Percentiles rank a stretch among this genome's conserved stretches.
Evolutionary conservation across 108 stramenopile species (phyloP).

Genomic region (Skeletonema tropicum): DNA sequence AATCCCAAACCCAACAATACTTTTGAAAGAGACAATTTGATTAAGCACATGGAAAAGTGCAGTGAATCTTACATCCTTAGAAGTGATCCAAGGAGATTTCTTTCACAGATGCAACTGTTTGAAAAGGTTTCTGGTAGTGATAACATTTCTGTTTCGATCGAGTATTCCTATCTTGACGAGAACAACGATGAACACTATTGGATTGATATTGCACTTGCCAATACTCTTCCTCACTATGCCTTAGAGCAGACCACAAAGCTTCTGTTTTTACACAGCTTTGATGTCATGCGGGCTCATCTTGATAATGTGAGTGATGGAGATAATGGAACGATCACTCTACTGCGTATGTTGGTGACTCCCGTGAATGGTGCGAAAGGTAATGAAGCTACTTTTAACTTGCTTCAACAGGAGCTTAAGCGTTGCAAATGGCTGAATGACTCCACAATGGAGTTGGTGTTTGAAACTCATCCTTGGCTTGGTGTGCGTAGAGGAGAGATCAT

Average conservation of each 20-base stretch:
- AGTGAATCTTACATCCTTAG: slow-evolving; percentile 65
- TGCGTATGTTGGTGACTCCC: slow-evolving; percentile 83
- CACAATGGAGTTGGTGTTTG: slow-evolving; percentile 90
- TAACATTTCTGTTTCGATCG: slow-evolving; percentile 80
- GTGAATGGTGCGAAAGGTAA: slow-evolving; percentile 37
- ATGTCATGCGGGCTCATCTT: slow-evolving; percentile 89
- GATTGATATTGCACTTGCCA: slow-evolving; percentile 93
- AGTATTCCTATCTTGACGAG: slow-evolving; percentile 57
- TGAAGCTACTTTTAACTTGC: slow-evolving; percentile 58
- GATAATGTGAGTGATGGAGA: slow-evolving; percentile 92
- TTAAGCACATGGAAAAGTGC: slow-evolving; percentile 85
- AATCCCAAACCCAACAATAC: slow-evolving; percentile 48
- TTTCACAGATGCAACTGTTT: slow-evolving; percentile 80
- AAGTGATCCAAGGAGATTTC: slow-evolving; percentile 79
- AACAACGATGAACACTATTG: slow-evolving; percentile 72
- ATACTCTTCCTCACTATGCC: slow-evolving; percentile 86
- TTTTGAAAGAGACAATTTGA: slow-evolving; percentile 60
- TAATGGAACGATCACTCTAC: slow-evolving; percentile 88
- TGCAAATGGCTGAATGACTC: slow-evolving; percentile 91
- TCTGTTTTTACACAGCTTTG: slow-evolving; percentile 83
- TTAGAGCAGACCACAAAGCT: slow-evolving; percentile 86
- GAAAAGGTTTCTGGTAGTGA: slow-evolving; percentile 87
- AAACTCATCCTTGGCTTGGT: slow-evolving; percentile 76
- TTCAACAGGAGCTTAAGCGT: slow-evolving; percentile 78
- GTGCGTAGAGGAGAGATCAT: slow-evolving; percentile 88